phyloP scores from a whole-genome alignment of 768 basidiomycete species.

The Psilocybe subaeruginosa region DNA sequence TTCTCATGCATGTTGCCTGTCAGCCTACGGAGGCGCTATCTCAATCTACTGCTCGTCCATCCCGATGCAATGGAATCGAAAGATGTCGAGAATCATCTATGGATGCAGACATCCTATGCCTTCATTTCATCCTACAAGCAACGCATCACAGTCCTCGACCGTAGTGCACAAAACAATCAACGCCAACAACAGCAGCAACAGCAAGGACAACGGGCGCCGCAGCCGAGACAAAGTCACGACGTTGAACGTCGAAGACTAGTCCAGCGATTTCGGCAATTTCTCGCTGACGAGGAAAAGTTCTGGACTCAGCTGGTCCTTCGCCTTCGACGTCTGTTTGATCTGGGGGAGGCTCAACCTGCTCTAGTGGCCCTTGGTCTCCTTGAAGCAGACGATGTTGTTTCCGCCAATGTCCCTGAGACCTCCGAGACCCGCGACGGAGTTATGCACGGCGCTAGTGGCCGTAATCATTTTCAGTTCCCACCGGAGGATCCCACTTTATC shows the following conservation, averaged over 20 bases:
- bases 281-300: slow-evolving; percentile 89
- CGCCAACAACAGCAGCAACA: slow-evolving; percentile 38
- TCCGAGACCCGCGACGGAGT: slow-evolving; percentile 21
- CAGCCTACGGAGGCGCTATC: slow-evolving; percentile 73
- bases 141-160: slow-evolving; percentile 69
- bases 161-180: slow-evolving; percentile 43
- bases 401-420: slow-evolving; percentile 20
- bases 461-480: slow-evolving; percentile 69
- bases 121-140: slow-evolving; percentile 86
- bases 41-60: slow-evolving; percentile 68
- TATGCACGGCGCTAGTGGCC: slow-evolving; percentile 36
- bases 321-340: slow-evolving; percentile 68
- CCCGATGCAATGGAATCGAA: slow-evolving; percentile 74
- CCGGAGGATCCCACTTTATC: slow-evolving; percentile 48
- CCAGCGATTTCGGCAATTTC: slow-evolving; percentile 87
- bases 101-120: slow-evolving; percentile 91
- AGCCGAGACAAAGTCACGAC: slow-evolving; percentile 42
- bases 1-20: slow-evolving; percentile 14
- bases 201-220: slow-evolving; percentile 24
- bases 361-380: slow-evolving; percentile 62
- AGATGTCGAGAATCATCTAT: slow-evolving; percentile 82
- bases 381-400: slow-evolving; percentile 33
- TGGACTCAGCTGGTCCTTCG: slow-evolving; percentile 83
- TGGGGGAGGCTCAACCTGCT: slow-evolving; percentile 64
- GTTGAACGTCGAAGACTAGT: slow-evolving; percentile 88